Evolutionary conservation across 2,329 filamentous ascomycete genomes (phyloP), one percentile per base, ranked within the genome.

Genomic region (Ceratocystis eucalypticola): DNA sequence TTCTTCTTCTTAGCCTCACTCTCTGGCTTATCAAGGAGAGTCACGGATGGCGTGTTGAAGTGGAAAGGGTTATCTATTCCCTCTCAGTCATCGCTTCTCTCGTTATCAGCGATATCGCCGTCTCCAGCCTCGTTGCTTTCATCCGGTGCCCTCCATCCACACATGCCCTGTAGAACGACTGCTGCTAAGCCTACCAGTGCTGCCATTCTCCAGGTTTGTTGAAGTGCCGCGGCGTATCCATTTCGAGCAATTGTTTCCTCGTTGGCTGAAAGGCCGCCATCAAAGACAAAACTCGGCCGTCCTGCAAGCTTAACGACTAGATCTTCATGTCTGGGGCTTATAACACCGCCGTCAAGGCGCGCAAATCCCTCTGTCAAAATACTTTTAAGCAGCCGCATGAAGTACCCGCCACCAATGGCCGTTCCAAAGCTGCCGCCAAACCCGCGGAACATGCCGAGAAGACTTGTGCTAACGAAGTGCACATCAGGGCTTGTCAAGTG

Each of bases 351-450:
- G 44, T 83, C 80, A 1, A 83, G 74, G 15, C 66, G 68, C 3
- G 74, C 72, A 69, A 90, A 91, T 0, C 84, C 83, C 0, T 75
- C 71, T n/a, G 79, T 77, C 1, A 93, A 77, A 0, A 78, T 77
- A 1, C 71, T 74, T 59, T 80, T 77, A 41, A 93, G 75, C 1
- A 84, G 78, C 4, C 88, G 81, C 50, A 82, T 79, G 72, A 92
- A 93, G 65, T 89, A 78, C 0, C 90, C 90, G 2, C 90, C 89
- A 1, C 89, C 88, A 61, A 93, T 87, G 0, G 89, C 84, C 1
- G 87, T 88, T 2, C 90, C 89, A 71, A 95, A 94, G 64, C 85
- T 88, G 15, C 89, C 89, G 0, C 88, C 88, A 69, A 94, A 92
- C 4, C 88, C 88, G 3, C 91, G 82, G 75, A 93, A 93, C 0